Percentiles rank a stretch among this genome's conserved stretches.
Conservation (phyloP, 495 filamentous ascomycete species). For the Acidiella bohemica region DNA sequence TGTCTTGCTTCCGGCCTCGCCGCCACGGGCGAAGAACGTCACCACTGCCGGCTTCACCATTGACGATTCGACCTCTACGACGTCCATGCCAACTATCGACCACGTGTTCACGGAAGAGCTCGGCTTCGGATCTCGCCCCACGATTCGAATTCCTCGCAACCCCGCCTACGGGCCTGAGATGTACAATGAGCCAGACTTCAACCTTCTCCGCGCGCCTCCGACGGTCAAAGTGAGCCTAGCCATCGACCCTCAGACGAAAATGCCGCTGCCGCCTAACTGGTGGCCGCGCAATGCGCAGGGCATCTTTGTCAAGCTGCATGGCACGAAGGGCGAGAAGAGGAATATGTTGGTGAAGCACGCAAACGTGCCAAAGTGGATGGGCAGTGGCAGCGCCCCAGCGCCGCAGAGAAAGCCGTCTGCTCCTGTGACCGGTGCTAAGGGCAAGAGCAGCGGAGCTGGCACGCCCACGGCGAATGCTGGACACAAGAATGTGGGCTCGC, state of each 20-base stretch:
- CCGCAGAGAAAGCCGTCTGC: too few relatives aligned
- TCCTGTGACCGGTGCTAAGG: too few relatives aligned
- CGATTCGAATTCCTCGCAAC: slow-evolving; percentile 19
- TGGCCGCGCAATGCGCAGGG: background rate
- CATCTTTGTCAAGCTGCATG: slow-evolving; percentile 7
- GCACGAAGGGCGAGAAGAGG: too few relatives aligned
- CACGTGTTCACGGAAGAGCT: slow-evolving; percentile 26
- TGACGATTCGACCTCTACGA: slow-evolving; percentile 20
- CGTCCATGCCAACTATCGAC: slow-evolving; percentile 24
- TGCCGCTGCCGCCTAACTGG: background rate
- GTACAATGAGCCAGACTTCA: slow-evolving; percentile 1
- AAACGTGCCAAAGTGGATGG: too few relatives aligned
- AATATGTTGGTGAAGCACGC: too few relatives aligned
- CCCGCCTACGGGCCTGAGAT: slow-evolving; percentile 1
- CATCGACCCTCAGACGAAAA: background rate
- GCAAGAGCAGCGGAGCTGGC: too few relatives aligned
- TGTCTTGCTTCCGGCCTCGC: slow-evolving; percentile 24
- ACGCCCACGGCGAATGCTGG: too few relatives aligned
- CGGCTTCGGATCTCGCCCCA: slow-evolving; percentile 30
- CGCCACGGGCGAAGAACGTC: background rate
- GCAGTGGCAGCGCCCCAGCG: too few relatives aligned
- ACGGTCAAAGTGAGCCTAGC: background rate
- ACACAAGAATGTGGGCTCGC: too few relatives aligned
- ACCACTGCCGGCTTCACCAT: slow-evolving; percentile 14
- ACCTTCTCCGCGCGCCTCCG: background rate